phyloP scores from a whole-genome alignment of 2,329 filamentous ascomycete genomes.

The Saccharata proteae region DNA sequence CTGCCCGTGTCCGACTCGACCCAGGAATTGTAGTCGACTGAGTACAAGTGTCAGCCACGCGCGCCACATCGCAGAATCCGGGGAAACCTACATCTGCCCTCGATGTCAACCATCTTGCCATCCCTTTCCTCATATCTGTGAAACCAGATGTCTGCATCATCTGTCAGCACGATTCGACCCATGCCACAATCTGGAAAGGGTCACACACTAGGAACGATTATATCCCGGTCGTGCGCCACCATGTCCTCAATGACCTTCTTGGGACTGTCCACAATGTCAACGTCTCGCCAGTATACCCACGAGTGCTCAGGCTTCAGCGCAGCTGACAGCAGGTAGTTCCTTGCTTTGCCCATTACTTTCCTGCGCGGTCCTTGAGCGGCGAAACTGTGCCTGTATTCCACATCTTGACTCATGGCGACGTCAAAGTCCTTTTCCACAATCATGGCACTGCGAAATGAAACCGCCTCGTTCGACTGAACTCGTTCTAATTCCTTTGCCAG shows the following conservation, averaged over 20 bases:
- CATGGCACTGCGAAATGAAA: slow-evolving; percentile 73
- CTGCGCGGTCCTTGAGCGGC: slow-evolving; percentile 79
- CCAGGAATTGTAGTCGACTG: slow-evolving; percentile 99
- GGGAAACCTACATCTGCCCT: slow-evolving; percentile 69
- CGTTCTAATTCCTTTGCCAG: slow-evolving; percentile 76
- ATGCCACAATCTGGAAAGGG: not conserved
- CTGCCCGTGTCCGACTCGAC: slow-evolving; percentile 79
- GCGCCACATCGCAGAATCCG: not conserved
- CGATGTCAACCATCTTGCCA: slow-evolving; percentile 56
- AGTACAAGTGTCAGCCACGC: slow-evolving; percentile 10
- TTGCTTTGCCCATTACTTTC: slow-evolving; percentile 77
- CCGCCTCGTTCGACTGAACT: slow-evolving; percentile 66
- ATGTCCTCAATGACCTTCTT: slow-evolving; percentile 86
- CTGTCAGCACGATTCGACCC: no score
- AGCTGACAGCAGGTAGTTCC: slow-evolving; percentile 79
- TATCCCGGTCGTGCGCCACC: slow-evolving; percentile 81
- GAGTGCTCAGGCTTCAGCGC: slow-evolving; percentile 88
- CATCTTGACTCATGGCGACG: slow-evolving; percentile 59
- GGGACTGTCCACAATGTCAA: slow-evolving; percentile 88
- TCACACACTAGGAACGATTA: slow-evolving; percentile 82
- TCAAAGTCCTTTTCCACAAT: slow-evolving; percentile 91
- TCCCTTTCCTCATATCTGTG: slow-evolving; percentile 70
- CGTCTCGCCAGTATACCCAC: slow-evolving; percentile 98
- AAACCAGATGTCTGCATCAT: slow-evolving; percentile 83
- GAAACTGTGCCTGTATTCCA: slow-evolving; percentile 75